Evolutionary conservation across 139 green algal species (phyloP), one percentile per base, ranked within the genome.

Genomic region (Pedinophyceae sp.): DNA sequence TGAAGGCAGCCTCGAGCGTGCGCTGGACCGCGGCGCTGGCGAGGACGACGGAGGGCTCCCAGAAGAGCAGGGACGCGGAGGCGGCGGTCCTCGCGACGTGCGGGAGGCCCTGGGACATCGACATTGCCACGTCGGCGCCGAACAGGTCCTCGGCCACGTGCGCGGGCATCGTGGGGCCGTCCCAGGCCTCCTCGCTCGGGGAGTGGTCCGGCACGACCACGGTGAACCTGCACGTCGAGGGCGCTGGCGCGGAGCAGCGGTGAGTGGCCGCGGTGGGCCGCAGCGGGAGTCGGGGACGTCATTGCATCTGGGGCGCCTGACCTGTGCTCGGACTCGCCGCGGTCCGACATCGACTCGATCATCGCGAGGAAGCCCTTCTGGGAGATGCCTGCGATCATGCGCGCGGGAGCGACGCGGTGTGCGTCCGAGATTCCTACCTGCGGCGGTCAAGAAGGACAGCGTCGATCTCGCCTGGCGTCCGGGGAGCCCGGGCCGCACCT

Each of bases 401-500:
- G 13, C 10, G 46, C 10, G 46, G 46, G 46, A 29, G 46, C 46
- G 46, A 16, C 20, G 20, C 13, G 46, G 20, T 29, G 13, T 52
- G 22, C 10, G 46, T 25, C 13, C 6, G 46, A 17, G 6, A 52
- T n/a, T n/a, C n/a, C n/a, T n/a, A n/a, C n/a, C n/a, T n/a, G n/a
- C n/a, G n/a, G n/a, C n/a, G n/a, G n/a, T n/a, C n/a, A n/a, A n/a
- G n/a, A n/a, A n/a, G n/a, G n/a, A n/a, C n/a, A n/a, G n/a, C n/a
- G n/a, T n/a, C 13, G 46, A 27, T 52, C 6, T 27, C 10, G 10
- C 10, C 7, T 7, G 34, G 7, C 10, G 10, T 13, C 34, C 13
- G 34, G 34, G 34, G 7, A 46, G 17, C 28, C 81, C 55, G 5
- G 76, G 41, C 0, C 76, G 74, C 38, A 89, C 86, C 85, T 1